These are phyloP conservation scores for Aspergillus steynii DNA, from an alignment of 495 filamentous ascomycete species.

Conservation along the genomic window DNA sequence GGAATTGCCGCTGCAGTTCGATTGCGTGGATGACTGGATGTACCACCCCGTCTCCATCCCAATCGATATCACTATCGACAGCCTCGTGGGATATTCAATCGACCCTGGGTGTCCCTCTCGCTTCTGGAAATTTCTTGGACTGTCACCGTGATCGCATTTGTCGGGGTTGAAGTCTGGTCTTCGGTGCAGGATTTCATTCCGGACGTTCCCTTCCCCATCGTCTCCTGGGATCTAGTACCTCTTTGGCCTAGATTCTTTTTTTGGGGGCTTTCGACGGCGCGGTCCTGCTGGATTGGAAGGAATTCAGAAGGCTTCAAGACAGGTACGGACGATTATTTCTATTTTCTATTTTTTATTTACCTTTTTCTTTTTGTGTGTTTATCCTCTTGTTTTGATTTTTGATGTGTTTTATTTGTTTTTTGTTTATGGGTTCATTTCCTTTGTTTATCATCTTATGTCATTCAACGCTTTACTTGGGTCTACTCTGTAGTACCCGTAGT, in stretches of 20 bases:
- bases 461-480: not conserved
- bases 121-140: conserved; percentile 24
- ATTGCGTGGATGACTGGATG: conserved; percentile 10
- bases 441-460: not conserved
- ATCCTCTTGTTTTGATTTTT: not conserved
- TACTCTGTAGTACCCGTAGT: not conserved
- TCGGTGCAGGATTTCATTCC: not conserved
- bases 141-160: conserved; percentile 4
- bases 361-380: conserved; percentile 9
- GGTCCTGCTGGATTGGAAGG: conserved; percentile 4
- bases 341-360: conserved; percentile 7
- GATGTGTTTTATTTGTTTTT: not conserved
- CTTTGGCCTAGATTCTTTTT: conserved; percentile 18
- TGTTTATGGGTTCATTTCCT: not conserved
- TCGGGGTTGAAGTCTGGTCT: not conserved
- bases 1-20: conserved; percentile 9
- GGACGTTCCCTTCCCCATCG: not conserved
- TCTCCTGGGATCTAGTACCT: conserved; percentile 18
- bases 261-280: conserved; percentile 2
- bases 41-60: conserved; percentile 2
- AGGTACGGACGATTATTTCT: conserved; percentile 16
- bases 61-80: conserved; percentile 4
- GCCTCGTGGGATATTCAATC: conserved; percentile 7
- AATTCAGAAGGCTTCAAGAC: conserved; percentile 8
- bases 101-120: conserved; percentile 4